These are phyloP conservation scores for Trichoderma virens DNA, from an alignment of 495 filamentous ascomycete genomes.

Conservation along the genomic window DNA sequence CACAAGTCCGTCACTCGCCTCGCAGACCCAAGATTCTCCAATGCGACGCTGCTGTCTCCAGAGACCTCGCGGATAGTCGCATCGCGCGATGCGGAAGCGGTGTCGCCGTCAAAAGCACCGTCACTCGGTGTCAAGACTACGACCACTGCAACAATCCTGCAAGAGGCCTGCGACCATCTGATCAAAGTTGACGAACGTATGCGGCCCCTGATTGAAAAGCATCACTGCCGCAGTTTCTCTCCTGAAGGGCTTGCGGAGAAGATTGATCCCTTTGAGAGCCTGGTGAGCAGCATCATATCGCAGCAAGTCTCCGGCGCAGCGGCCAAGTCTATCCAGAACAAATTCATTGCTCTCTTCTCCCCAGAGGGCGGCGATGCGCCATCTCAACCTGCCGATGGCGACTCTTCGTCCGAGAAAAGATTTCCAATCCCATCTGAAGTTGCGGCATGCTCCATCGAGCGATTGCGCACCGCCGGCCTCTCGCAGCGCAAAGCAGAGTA, in stretches of 20 bases:
- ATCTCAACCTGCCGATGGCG: slow-evolving; percentile 6
- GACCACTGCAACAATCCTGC: slow-evolving; percentile 61
- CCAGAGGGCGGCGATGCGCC: slow-evolving; percentile 12
- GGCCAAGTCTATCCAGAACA: slow-evolving; percentile 76
- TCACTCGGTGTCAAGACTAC: slow-evolving; percentile 18
- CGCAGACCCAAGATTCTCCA: slow-evolving; percentile 45
- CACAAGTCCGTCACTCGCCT: slow-evolving; percentile 31
- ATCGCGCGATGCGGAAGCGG: slow-evolving; percentile 38
- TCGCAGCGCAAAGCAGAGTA: slow-evolving; percentile 95
- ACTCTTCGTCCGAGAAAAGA: slow-evolving; percentile 16
- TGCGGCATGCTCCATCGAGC: slow-evolving; percentile 46
- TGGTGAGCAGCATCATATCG: slow-evolving; percentile 81
- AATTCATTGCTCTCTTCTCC: slow-evolving; percentile 74
- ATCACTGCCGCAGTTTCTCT: slow-evolving; percentile 74
- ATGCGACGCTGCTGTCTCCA: slow-evolving; percentile 73
- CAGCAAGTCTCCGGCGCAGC: slow-evolving; percentile 94
- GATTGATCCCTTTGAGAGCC: slow-evolving; percentile 78
- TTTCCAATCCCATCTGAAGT: slow-evolving; percentile 80
- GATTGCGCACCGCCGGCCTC: slow-evolving; percentile 74
- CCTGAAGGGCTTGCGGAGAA: slow-evolving; percentile 73
- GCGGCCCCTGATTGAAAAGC: slow-evolving; percentile 59
- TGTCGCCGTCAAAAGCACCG: slow-evolving; percentile 53
- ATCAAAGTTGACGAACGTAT: slow-evolving; percentile 69
- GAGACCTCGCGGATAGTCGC: slow-evolving; percentile 62
- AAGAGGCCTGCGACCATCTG: slow-evolving; percentile 71